Evolutionary conservation across 1,284 basidiomycete species (phyloP).

Genomic region (Ustilago esculenta): DNA sequence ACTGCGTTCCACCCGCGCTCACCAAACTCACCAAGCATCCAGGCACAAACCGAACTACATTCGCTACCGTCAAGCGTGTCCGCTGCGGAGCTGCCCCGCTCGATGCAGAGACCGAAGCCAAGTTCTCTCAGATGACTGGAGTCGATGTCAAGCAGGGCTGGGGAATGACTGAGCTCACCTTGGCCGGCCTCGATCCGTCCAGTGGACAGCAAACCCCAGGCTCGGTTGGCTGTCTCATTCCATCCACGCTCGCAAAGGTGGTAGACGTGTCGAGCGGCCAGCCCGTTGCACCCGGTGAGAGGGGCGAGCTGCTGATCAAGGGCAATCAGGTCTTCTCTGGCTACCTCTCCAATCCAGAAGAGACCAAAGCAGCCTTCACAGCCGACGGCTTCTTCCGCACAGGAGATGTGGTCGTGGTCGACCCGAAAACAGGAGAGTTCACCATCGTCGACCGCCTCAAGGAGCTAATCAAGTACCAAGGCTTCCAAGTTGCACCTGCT

Average conservation of each 20-base stretch:
- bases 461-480: conserved; percentile 65
- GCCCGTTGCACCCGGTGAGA: conserved; percentile 21
- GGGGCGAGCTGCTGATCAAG: conserved; percentile 47
- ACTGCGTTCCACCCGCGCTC: conserved; percentile 40
- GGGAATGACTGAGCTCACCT: conserved; percentile 54
- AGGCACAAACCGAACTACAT: conserved; percentile 9
- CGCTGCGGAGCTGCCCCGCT: conserved; percentile 46
- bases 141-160: conserved; percentile 42
- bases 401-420: conserved; percentile 55
- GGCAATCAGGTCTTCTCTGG: conserved; percentile 44
- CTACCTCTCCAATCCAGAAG: conserved; percentile 43
- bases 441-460: conserved; percentile 62
- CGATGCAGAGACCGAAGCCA: conserved; percentile 28
- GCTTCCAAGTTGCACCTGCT: conserved; percentile 61
- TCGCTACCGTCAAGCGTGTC: conserved; percentile 19
- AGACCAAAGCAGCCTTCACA: conserved; percentile 76
- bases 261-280: conserved; percentile 37
- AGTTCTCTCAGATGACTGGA: conserved; percentile 33
- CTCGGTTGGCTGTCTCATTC: conserved; percentile 36
- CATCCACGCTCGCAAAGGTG: conserved; percentile 28
- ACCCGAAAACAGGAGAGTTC: conserved; percentile 36
- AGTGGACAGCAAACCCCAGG: conserved; percentile 24
- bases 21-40: conserved; percentile 32
- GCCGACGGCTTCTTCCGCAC: conserved; percentile 60
- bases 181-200: conserved; percentile 36